Evolutionary conservation across 495 filamentous ascomycete genomes (phyloP), one percentile per base, ranked within the genome.

Genomic region (Viridothelium virens): DNA sequence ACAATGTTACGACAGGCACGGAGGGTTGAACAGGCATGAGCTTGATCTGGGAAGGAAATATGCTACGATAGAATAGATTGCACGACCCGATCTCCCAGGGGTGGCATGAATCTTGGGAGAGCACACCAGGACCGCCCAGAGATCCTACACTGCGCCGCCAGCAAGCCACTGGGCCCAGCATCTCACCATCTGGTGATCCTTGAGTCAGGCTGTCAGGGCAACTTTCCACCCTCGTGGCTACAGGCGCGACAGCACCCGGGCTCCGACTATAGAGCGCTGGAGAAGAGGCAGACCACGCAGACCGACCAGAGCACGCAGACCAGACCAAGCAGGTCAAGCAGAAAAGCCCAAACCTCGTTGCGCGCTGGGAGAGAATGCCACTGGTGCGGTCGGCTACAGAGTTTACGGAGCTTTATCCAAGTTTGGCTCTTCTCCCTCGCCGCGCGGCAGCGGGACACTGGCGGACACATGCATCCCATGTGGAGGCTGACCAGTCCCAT

Each of bases 161-260:
- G 3, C 9, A 4, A 36, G 53, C 2, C 6, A 2, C 5, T 4
- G 10, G 47, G 7, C n/a, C 53, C 53, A 59, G 53, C 31, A 59
- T 18, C 53, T 59, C n/a, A n/a, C n/a, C n/a, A n/a, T n/a, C n/a
- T n/a, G 41, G 48, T 53, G 48, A 53, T 53, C 16, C 48, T n/a
- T n/a, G n/a, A n/a, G n/a, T n/a, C n/a, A n/a, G n/a, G n/a, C n/a
- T n/a, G n/a, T n/a, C n/a, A n/a, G n/a, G n/a, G n/a, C n/a, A n/a
- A n/a, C n/a, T n/a, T n/a, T n/a, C n/a, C n/a, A n/a, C n/a, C n/a
- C n/a, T n/a, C n/a, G n/a, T n/a, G n/a, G n/a, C n/a, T n/a, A n/a
- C n/a, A n/a, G n/a, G n/a, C n/a, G n/a, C n/a, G n/a, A n/a, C n/a
- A n/a, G n/a, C n/a, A n/a, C n/a, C n/a, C n/a, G n/a, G n/a, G n/a